phyloP scores from a whole-genome alignment of 1,284 basidiomycete genomes.

The Pyrrhoderma lamaoense region DNA sequence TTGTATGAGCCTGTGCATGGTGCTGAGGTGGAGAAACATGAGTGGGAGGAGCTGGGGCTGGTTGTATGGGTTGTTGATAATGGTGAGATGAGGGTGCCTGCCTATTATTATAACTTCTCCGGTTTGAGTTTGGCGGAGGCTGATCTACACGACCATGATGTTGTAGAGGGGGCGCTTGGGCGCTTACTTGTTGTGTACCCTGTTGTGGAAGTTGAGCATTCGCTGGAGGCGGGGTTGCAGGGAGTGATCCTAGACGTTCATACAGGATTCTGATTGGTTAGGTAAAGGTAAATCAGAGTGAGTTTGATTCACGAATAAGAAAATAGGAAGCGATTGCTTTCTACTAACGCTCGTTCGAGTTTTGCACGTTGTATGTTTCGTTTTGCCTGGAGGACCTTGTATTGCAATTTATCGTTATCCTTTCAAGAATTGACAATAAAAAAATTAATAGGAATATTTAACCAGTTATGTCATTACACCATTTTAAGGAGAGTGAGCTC shows the following conservation, averaged over 20 bases:
- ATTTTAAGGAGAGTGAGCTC: constrained; percentile 25
- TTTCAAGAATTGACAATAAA: constrained; percentile 32
- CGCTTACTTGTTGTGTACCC: constrained; percentile 29
- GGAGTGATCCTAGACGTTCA: constrained; percentile 58
- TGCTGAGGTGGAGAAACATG: constrained; percentile 7
- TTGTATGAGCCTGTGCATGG: constrained; percentile 1
- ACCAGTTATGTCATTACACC: background rate
- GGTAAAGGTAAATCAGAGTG: constrained; percentile 19
- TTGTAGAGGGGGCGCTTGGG: background rate
- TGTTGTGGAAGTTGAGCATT: constrained; percentile 23
- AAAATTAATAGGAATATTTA: no score
- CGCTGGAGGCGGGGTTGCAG: constrained; percentile 41
- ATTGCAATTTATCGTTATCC: constrained; percentile 85
- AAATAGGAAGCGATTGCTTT: constrained; percentile 24
- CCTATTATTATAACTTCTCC: no score
- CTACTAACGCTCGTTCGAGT: constrained; percentile 77
- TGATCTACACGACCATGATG: constrained; percentile 1
- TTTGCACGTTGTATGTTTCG: constrained; percentile 84
- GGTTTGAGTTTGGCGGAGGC: background rate
- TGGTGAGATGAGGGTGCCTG: background rate
- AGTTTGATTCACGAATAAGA: constrained; percentile 15
- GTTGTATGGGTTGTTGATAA: constrained; percentile 12
- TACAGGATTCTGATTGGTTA: constrained; percentile 56
- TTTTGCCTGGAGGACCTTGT: constrained; percentile 76
- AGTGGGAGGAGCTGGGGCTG: constrained; percentile 3